phyloP scores from a whole-genome alignment of 2,329 filamentous ascomycete species.

The Alternaria sp. region DNA sequence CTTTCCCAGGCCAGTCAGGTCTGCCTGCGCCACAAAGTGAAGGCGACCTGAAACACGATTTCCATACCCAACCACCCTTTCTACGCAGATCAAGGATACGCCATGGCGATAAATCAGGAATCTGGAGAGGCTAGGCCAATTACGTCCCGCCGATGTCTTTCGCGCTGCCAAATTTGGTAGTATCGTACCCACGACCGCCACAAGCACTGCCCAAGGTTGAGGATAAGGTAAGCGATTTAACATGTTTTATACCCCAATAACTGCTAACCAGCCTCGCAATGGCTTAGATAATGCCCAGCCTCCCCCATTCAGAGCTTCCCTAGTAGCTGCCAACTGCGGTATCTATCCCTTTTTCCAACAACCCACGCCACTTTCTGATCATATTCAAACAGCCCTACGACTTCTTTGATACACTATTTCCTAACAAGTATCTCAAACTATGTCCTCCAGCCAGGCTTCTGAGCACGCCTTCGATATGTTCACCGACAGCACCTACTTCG shows the following conservation, averaged over 20 bases:
- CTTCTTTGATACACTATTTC: not conserved
- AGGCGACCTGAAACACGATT: slow-evolving; percentile 4
- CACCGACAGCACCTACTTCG: not conserved
- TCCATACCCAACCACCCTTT: not conserved
- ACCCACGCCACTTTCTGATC: not conserved
- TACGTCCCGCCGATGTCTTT: not conserved
- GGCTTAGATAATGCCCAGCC: slow-evolving; percentile 10
- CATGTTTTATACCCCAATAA: not conserved
- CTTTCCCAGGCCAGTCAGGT: not conserved
- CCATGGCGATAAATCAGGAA: too few relatives aligned
- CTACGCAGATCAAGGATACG: not conserved
- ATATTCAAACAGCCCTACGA: not conserved
- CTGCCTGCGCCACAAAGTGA: slow-evolving; percentile 2
- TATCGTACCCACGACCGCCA: not conserved
- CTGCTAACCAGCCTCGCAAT: slow-evolving; percentile 1
- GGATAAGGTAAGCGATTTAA: slow-evolving; percentile 2
- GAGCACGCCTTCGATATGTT: not conserved
- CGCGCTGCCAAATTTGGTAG: slow-evolving; percentile 1
- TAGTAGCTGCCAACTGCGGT: not conserved
- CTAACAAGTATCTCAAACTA: not conserved
- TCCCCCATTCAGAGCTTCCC: slow-evolving; percentile 1
- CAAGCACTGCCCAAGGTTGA: not conserved
- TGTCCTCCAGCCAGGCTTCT: not conserved
- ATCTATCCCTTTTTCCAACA: not conserved
- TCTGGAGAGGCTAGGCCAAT: slow-evolving; percentile 8